Evolutionary conservation across 163 green algal genomes (phyloP).

Genomic region (Chloromonas sp.): DNA sequence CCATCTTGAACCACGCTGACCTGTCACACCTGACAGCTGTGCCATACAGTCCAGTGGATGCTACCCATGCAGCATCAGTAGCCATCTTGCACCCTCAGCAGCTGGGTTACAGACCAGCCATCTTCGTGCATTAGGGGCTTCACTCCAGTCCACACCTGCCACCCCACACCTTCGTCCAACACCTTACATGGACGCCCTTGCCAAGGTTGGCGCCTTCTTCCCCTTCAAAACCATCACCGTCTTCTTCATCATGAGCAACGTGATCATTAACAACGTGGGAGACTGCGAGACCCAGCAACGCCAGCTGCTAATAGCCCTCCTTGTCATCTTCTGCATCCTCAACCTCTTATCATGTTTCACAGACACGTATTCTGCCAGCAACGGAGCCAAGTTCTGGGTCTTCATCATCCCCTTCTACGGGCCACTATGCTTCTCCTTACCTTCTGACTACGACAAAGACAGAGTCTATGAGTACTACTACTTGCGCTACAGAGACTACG

Average conservation of each 20-base stretch:
- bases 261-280: slow-evolving; percentile 4
- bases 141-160: too few species aligned
- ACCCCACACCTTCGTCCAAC: too few species aligned
- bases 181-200: background rate
- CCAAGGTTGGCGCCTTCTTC: background rate
- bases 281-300: slow-evolving; percentile 2
- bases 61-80: too few species aligned
- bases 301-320: slow-evolving; percentile 9
- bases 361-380: slow-evolving; percentile 30
- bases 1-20: too few species aligned
- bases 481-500: slow-evolving; percentile 19
- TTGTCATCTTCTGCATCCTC: slow-evolving; percentile 13
- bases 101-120: too few species aligned
- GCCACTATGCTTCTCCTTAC: slow-evolving; percentile 35
- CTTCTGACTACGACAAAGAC: slow-evolving; percentile 35
- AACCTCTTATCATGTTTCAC: slow-evolving; percentile 15
- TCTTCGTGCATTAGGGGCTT: too few species aligned
- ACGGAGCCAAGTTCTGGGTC: slow-evolving; percentile 27
- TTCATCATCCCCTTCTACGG: slow-evolving; percentile 33
- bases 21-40: too few species aligned
- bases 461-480: slow-evolving; percentile 19
- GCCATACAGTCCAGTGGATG: too few species aligned
- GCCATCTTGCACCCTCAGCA: too few species aligned
- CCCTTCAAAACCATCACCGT: background rate
- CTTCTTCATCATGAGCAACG: slow-evolving; percentile 1